Evolutionary conservation across 768 basidiomycete species (phyloP), one percentile per base, ranked within the genome.

Genomic region (Hysterangium stoloniferum): DNA sequence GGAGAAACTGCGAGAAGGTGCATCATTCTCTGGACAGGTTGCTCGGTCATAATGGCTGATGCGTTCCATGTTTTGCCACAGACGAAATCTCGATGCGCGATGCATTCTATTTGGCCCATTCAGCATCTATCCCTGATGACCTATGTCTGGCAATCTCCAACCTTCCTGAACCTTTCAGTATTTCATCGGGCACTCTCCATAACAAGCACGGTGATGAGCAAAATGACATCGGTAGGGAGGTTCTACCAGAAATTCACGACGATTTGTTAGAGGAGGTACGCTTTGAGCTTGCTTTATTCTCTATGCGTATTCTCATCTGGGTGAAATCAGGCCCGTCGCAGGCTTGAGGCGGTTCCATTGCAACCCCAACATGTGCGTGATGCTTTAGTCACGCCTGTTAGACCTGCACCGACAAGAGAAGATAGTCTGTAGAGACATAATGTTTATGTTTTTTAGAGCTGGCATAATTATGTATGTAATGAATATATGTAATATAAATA

Each of bases 91-190:
- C 71, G 51, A 63, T 76, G 11, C 76, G 89, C 32, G 73, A 75
- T 41, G 74, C 72, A 29, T 92, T 92, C 64, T 86, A 87, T 54
- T 70, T 71, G 3, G 81, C 82, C 40, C 80, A 90, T 44, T 88
- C 86, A 0, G 72, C 72, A 11, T 77, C 84, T 61, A 73, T 92
- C 2, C 88, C 88, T 0, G 76, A 82, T 55, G 89, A 92, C 56
- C 73, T 92, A 33, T 91, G 89, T 61, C 67, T 89, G 13, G 86
- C 77, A 53, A 79, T 90, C 46, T 78, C 76, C 56, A 85, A 89
- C 61, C 64, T 75, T 8, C 88, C 88, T 8, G 87, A 85, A 32
- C 73, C 71, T 46, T 88, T 83, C 81, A 77, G 83, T 53, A 72
- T 88, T 11, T 61, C 76, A 1, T 80, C 86, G 0, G 71, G 67